Evolutionary conservation across 2,329 filamentous ascomycete species (phyloP), one percentile per base, ranked within the genome.

Genomic region (Penicillium sp.): DNA sequence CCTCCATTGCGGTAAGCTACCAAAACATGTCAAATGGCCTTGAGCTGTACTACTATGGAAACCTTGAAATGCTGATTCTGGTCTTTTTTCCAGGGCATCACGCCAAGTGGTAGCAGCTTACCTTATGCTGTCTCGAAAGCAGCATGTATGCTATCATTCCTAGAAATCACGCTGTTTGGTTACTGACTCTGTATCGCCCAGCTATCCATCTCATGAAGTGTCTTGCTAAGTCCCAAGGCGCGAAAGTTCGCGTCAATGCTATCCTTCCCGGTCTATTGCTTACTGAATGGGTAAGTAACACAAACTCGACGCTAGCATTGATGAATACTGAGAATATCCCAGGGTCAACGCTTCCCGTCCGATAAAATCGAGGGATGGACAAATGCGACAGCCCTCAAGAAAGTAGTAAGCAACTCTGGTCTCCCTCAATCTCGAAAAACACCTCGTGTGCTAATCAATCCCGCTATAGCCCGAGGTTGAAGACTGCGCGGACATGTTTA

Each of bases 81-180:
- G 13, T 18, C 10, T 5, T 6, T 44, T 59, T 38, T 46, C n/a
- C 58, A 82, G 79, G 79, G 79, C 44, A 62, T 81, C 57, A 68
- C 75, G n/a, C 71, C 81, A 50, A 70, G 68, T 50, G 84, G 84
- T 5, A 83, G 80, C 62, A 82, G 80, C 40, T 81, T 86, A 86
- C 84, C 90, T 4, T 94, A 94, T 67, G 80, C 85, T 0, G 87
- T 92, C 18, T 89, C 88, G 37, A 94, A 94, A 70, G 83, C 89
- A 0, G 90, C 90, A 11, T 84, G 87, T 74, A 69, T 46, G 56
- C 20, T 42, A 9, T 29, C 56, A 74, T 29, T 22, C 42, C 16
- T 4, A 22, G 22, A 16, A 20, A 37, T 2, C 32, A 22, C 32
- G 24, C 11, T n/a, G 13, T 11, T 44, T 22, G 26, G 5, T 50